A percentile compares a stretch with the other conserved stretches of the same genome.
phyloP scores from a whole-genome alignment of 352 stramenopile species.

The Phytophthora pisi region DNA sequence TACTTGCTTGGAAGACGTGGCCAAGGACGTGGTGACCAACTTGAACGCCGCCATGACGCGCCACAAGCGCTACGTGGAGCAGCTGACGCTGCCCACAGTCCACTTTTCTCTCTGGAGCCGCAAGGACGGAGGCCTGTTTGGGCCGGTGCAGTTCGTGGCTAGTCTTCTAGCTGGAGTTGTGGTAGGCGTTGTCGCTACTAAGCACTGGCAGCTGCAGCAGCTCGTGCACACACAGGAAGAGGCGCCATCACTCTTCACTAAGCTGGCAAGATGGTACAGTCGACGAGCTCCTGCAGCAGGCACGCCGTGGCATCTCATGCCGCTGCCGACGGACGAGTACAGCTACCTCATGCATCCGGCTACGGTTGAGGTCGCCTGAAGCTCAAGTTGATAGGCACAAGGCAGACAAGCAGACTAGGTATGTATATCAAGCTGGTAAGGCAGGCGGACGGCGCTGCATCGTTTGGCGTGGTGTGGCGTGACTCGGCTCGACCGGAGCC shows the following conservation, averaged over 20 bases:
- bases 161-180: slow-evolving; percentile 51
- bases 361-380: slow-evolving; percentile 49
- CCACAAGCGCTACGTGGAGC: slow-evolving; percentile 34
- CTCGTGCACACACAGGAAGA: slow-evolving; percentile 23
- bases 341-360: slow-evolving; percentile 45
- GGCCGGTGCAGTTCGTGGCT: slow-evolving; percentile 46
- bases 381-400: slow-evolving; percentile 5
- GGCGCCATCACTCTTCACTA: slow-evolving; percentile 27
- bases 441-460: background rate
- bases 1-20: slow-evolving; percentile 26
- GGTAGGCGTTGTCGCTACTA: slow-evolving; percentile 38
- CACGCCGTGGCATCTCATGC: slow-evolving; percentile 34
- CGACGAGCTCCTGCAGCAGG: slow-evolving; percentile 23
- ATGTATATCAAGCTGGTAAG: slow-evolving; percentile 16
- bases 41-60: slow-evolving; percentile 33
- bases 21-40: slow-evolving; percentile 54
- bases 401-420: slow-evolving; percentile 6
- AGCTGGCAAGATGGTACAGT: slow-evolving; percentile 36
- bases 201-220: slow-evolving; percentile 35
- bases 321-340: slow-evolving; percentile 41
- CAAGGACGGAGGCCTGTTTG: slow-evolving; percentile 30
- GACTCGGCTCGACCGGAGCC: background rate
- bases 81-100: slow-evolving; percentile 33
- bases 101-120: slow-evolving; percentile 26
- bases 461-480: background rate